Conservation (phyloP, 371 early-diverging fungal species). For the Entomophthora muscae region DNA sequence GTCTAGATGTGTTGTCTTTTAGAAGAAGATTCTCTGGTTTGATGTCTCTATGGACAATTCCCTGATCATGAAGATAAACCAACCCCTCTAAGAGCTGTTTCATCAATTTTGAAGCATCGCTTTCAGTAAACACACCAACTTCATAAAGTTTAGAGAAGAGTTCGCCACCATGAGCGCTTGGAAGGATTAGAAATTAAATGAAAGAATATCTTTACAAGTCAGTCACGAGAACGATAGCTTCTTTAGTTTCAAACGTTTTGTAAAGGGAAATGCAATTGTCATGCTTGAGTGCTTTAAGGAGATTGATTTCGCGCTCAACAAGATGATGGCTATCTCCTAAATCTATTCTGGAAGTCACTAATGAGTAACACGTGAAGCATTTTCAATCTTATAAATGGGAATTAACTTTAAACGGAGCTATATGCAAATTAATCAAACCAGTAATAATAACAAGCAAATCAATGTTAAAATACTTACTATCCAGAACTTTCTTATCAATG, state of each 20-base stretch:
- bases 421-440: too few species aligned
- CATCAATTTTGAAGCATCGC: neutral
- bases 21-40: constrained; percentile 95
- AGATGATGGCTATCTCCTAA: neutral
- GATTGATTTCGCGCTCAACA: neutral
- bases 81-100: neutral
- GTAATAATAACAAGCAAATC: too few species aligned
- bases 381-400: too few species aligned
- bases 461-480: neutral
- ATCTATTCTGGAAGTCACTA: neutral
- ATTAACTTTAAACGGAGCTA: too few species aligned
- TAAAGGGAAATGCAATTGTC: neutral
- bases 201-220: neutral
- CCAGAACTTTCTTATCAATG: neutral
- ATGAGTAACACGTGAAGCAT: too few species aligned
- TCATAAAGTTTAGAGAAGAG: neutral
- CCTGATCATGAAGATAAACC: constrained; percentile 75
- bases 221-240: neutral
- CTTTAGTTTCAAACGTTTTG: neutral
- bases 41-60: constrained; percentile 94
- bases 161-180: neutral
- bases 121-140: neutral
- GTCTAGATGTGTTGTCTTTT: constrained; percentile 19
- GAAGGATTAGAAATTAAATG: neutral
- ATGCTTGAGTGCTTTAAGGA: neutral